Evolutionary conservation across 305 asterid species (phyloP).

Genomic region (Striga hermonthica): DNA sequence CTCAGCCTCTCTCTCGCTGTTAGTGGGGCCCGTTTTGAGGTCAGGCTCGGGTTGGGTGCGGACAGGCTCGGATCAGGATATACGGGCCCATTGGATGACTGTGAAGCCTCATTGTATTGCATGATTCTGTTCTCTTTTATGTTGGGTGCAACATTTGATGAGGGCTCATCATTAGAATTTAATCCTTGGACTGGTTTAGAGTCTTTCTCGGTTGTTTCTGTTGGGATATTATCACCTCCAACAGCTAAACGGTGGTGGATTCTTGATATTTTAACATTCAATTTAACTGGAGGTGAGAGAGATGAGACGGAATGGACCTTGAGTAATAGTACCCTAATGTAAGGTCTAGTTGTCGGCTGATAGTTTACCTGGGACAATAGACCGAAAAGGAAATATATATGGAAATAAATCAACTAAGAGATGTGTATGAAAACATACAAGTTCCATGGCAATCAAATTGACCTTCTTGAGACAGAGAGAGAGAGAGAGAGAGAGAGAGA

Average conservation of each 20-base stretch:
- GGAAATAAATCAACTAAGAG: background rate
- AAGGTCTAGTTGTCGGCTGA: conserved; percentile 39
- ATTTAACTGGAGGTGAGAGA: conserved; percentile 30
- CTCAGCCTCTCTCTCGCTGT: conserved; percentile 89
- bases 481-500: too few species aligned
- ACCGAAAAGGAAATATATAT: background rate
- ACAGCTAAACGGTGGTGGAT: conserved; percentile 40
- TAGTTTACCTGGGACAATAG: conserved; percentile 44
- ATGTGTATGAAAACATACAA: background rate
- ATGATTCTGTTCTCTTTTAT: too few species aligned
- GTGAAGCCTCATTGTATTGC: background rate
- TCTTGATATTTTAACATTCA: conserved; percentile 34
- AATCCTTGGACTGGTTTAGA: conserved; percentile 33
- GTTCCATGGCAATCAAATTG: background rate
- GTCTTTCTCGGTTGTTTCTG: conserved; percentile 40
- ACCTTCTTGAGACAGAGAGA: too few species aligned
- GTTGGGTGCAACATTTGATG: conserved; percentile 20
- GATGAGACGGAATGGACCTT: conserved; percentile 34
- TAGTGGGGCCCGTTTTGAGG: conserved; percentile 55
- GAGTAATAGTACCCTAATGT: conserved; percentile 27
- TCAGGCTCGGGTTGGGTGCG: conserved; percentile 35
- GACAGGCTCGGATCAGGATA: conserved; percentile 24
- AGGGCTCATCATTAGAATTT: conserved; percentile 29
- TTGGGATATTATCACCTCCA: conserved; percentile 48
- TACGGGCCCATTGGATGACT: conserved; percentile 29